Percentiles rank a stretch among this genome's conserved stretches.
Evolutionary conservation across 192 early-diverging fungal genomes (phyloP).

Genomic region (Coemansia sp.): DNA sequence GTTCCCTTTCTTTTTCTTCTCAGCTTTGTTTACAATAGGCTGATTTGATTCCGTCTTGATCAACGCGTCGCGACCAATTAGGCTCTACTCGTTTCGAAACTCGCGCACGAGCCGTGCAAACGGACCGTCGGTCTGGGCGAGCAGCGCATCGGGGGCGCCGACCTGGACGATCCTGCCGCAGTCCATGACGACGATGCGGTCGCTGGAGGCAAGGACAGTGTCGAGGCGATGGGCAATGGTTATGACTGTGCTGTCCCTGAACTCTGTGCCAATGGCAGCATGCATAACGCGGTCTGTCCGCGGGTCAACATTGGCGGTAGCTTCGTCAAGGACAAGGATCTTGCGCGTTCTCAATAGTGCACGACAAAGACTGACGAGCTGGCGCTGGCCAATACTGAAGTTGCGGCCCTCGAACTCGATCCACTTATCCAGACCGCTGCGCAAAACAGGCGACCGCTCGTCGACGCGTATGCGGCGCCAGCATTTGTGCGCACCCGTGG

Average conservation of each 20-base stretch:
- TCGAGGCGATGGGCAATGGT: slow-evolving; percentile 68
- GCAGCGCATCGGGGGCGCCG: slow-evolving; percentile 15
- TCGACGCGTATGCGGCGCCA: slow-evolving; percentile 17
- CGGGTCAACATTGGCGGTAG: slow-evolving; percentile 57
- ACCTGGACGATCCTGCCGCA: slow-evolving; percentile 13
- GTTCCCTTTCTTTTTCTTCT: neutral
- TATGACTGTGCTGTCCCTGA: slow-evolving; percentile 55
- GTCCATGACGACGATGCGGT: slow-evolving; percentile 59
- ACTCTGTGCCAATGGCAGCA: slow-evolving; percentile 55
- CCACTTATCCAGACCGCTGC: slow-evolving; percentile 21
- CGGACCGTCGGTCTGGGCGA: slow-evolving; percentile 10
- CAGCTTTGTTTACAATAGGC: too few relatives aligned
- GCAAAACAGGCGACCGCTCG: neutral
- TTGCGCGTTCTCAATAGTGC: slow-evolving; percentile 62
- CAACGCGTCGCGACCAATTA: too few relatives aligned
- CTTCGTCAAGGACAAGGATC: slow-evolving; percentile 76
- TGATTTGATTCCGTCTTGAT: too few relatives aligned
- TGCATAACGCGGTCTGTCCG: slow-evolving; percentile 61
- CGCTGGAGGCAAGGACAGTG: slow-evolving; percentile 40
- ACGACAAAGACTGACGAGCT: slow-evolving; percentile 57
- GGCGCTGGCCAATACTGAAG: slow-evolving; percentile 68
- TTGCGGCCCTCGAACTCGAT: slow-evolving; percentile 42
- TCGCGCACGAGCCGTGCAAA: slow-evolving; percentile 51
- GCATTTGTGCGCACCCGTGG: neutral
- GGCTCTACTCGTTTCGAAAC: slow-evolving; percentile 66